phyloP scores from a whole-genome alignment of 2,329 filamentous ascomycete genomes.

The Ophiostoma ips region DNA sequence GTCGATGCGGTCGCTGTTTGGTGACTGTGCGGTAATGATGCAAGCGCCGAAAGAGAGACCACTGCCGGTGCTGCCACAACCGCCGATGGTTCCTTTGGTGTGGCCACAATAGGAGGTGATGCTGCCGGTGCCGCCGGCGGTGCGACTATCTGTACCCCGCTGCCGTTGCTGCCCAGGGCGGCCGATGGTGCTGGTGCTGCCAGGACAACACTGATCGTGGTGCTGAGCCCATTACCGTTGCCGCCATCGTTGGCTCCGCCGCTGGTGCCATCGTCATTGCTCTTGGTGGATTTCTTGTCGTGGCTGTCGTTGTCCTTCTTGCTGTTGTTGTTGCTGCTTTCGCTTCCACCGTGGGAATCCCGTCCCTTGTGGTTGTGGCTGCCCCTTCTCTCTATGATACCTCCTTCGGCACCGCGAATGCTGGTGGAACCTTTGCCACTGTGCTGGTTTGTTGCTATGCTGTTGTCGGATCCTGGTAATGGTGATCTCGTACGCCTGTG shows the following conservation, averaged over 20 bases:
- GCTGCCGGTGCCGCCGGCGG: background rate
- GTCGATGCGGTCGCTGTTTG: too few species aligned
- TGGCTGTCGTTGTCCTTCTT: background rate
- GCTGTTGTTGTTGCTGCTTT: background rate
- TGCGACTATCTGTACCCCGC: background rate
- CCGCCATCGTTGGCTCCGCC: too few species aligned
- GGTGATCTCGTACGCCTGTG: background rate
- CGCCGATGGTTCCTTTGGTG: background rate
- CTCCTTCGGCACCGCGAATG: too few species aligned
- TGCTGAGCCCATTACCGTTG: background rate
- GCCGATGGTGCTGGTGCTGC: background rate
- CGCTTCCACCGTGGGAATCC: background rate
- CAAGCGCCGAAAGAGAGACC: background rate
- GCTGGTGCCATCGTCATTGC: too few species aligned
- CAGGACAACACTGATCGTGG: background rate
- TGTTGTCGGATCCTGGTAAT: too few species aligned
- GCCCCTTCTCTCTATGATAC: too few species aligned
- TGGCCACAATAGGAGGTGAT: background rate
- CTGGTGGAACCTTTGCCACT: too few species aligned
- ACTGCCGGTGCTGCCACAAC: background rate
- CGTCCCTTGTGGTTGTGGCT: background rate
- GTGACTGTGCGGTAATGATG: background rate
- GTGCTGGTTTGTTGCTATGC: too few species aligned
- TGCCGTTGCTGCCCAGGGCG: conserved; percentile 4
- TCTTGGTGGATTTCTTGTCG: background rate